Evolutionary conservation across 345 rosid species (phyloP).

Genomic region (Eucalyptus leucophloia): DNA sequence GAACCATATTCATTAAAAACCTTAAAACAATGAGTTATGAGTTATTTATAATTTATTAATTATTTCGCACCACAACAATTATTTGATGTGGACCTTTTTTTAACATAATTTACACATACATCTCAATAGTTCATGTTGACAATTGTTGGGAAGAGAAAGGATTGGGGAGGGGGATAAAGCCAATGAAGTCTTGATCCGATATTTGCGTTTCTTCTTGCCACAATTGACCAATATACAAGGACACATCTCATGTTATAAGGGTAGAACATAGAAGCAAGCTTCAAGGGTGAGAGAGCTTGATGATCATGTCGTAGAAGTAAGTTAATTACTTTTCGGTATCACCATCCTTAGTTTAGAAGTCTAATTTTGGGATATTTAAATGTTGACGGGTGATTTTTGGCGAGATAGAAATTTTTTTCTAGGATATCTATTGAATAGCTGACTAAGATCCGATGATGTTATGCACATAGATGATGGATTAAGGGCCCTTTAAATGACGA

Average conservation of each 20-base stretch:
- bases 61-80: neutral
- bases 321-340: neutral
- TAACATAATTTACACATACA: neutral
- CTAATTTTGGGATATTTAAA: neutral
- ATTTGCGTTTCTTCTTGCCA: neutral
- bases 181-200: neutral
- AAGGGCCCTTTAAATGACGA: neutral
- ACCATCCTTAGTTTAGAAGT: neutral
- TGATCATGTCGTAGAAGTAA: neutral
- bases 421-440: no score
- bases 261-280: neutral
- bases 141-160: neutral
- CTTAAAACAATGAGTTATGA: neutral
- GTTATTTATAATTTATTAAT: neutral
- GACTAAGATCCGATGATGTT: no score
- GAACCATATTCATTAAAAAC: no score
- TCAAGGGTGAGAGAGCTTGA: neutral
- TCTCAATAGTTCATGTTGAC: neutral
- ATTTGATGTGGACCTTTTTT: accelerated
- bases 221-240: neutral
- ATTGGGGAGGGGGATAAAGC: no score
- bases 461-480: neutral
- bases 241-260: neutral
- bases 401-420: neutral
- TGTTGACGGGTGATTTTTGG: neutral